Percentiles rank a stretch among this genome's conserved stretches.
Evolutionary conservation across 805 yeast genomes (phyloP).

Genomic region (fission yeast (Schizosaccharomyces pombe)): DNA sequence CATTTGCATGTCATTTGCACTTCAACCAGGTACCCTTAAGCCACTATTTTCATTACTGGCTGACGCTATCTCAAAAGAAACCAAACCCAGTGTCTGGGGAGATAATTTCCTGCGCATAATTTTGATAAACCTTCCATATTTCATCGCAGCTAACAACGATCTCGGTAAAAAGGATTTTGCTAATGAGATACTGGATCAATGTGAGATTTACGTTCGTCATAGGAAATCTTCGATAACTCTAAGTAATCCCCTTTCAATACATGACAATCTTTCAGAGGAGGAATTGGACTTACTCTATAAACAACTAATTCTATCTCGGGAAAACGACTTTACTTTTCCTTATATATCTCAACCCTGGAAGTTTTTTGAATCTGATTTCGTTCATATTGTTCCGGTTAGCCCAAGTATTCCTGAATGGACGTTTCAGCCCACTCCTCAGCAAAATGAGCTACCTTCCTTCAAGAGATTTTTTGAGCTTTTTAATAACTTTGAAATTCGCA

Average conservation of each 20-base stretch:
- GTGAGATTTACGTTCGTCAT: background rate
- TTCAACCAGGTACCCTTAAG: background rate
- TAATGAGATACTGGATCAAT: background rate
- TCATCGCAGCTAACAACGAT: background rate
- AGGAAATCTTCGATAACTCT: background rate
- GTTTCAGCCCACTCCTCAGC: slow-evolving; percentile 4
- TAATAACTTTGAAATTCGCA: slow-evolving; percentile 28
- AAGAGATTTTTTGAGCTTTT: slow-evolving; percentile 25
- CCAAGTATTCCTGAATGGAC: slow-evolving; percentile 10
- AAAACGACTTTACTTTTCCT: background rate
- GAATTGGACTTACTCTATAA: slow-evolving; percentile 20
- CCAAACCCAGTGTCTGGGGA: background rate
- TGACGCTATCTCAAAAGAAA: background rate
- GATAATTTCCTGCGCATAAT: background rate
- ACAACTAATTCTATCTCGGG: slow-evolving; percentile 3
- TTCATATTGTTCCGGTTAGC: slow-evolving; percentile 18
- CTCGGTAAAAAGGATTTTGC: background rate
- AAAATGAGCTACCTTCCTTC: slow-evolving; percentile 14
- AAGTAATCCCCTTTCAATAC: slow-evolving; percentile 29
- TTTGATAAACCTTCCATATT: background rate
- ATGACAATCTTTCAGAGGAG: slow-evolving; percentile 27
- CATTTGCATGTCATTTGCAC: background rate
- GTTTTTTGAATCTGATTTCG: slow-evolving; percentile 10
- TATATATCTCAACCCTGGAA: background rate
- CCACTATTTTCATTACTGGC: slow-evolving; percentile 9